Conservation (phyloP, 2,329 filamentous ascomycete genomes). For the Byssothecium circinans region DNA sequence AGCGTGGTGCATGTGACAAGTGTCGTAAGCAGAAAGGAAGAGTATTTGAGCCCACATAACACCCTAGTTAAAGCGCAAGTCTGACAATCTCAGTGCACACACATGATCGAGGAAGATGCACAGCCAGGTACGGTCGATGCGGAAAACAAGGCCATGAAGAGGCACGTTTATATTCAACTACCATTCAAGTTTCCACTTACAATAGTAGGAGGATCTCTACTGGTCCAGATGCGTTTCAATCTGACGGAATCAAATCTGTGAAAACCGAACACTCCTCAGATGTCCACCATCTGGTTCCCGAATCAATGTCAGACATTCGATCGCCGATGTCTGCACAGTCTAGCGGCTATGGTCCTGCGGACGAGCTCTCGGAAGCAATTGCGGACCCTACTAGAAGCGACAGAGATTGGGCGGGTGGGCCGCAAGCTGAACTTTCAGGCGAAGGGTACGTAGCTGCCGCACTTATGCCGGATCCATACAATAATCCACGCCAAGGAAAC, state of each 20-base stretch:
- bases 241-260: neutral
- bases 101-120: slow-evolving; percentile 3
- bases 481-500: neutral
- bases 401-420: neutral
- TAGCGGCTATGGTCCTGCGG: neutral
- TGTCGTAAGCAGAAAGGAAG: slow-evolving; percentile 31
- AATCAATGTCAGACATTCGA: neutral
- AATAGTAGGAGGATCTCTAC: neutral
- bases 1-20: slow-evolving; percentile 28
- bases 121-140: neutral
- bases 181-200: neutral
- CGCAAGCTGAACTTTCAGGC: neutral
- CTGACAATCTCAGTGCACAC: slow-evolving; percentile 16
- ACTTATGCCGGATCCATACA: neutral
- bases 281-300: neutral
- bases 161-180: neutral
- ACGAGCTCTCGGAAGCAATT: neutral
- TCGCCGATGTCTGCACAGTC: neutral
- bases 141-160: neutral
- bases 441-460: slow-evolving; percentile 10
- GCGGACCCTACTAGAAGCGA: neutral
- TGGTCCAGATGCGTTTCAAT: neutral
- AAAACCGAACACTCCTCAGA: slow-evolving; percentile 6
- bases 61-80: neutral
- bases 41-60: slow-evolving; percentile 10